Conservation (phyloP, 2,329 filamentous ascomycete species). For the Sporothrix variecibatus region DNA sequence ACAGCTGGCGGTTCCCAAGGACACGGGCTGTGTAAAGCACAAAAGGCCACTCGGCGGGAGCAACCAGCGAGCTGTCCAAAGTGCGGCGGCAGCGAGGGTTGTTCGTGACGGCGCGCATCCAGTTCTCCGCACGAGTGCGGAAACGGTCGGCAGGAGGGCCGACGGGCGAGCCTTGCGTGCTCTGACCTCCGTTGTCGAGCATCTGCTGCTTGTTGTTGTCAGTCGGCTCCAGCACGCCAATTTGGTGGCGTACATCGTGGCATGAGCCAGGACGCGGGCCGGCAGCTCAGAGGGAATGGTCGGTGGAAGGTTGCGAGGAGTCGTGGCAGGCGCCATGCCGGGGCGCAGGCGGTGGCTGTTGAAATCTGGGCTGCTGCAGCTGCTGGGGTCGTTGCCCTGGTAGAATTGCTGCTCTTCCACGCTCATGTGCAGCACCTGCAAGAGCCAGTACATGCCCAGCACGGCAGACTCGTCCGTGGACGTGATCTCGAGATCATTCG, state of each 20-base stretch:
- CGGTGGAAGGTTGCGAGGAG: not conserved
- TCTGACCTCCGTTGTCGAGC: not conserved
- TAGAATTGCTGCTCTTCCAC: not conserved
- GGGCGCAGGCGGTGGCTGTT: not conserved
- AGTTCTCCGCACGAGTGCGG: conserved; percentile 4
- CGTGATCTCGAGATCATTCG: conserved; percentile 14
- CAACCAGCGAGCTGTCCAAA: conserved; percentile 7
- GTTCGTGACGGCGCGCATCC: conserved; percentile 23
- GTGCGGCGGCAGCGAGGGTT: conserved; percentile 20
- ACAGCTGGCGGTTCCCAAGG: conserved; percentile 20
- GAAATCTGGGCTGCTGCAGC: not conserved
- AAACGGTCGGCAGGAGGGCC: not conserved
- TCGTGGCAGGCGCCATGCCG: conserved; percentile 1
- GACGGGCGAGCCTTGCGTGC: not conserved
- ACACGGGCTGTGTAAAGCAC: conserved; percentile 28
- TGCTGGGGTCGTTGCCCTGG: not conserved
- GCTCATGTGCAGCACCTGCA: conserved; percentile 28
- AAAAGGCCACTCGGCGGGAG: conserved; percentile 23
- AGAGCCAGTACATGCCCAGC: conserved; percentile 29
- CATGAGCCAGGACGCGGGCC: conserved; percentile 27
- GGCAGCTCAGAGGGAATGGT: conserved; percentile 25
- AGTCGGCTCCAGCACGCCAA: conserved; percentile 18
- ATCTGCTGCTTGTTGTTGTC: not conserved
- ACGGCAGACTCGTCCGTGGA: conserved; percentile 27
- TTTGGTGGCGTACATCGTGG: conserved; percentile 25